Base-by-base conservation (phyloP, 169 alveolate species). In the Cryptosporidium viatorum region DNA sequence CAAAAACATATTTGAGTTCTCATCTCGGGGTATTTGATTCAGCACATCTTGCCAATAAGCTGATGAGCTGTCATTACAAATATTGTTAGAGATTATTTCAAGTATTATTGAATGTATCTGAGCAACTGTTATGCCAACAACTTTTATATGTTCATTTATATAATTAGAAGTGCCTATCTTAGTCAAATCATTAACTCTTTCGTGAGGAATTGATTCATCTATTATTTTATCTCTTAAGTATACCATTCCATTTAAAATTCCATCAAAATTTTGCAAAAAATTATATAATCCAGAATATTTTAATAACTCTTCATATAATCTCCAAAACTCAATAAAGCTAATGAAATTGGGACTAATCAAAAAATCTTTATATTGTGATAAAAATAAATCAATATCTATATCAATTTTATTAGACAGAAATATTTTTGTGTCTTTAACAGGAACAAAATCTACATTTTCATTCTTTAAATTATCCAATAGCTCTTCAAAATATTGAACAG, bases 21-120 rank as follows among this genome's bases (percentile, higher is more conserved):
- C 39, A 12, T 80, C 89, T n/a, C n/a, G 39, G 1, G 80, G 74
- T 80, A 80, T 62, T 39, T 80, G 89, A 21, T 33, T 80, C 35
- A 80, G 39, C 10, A 80, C 89, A 80, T 80, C 89, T 26, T 67
- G 41, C 89, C 89, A 80, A 41, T 80, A 80, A n/a, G 68, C 45
- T 62, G 89, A 62, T 62, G 89, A 60, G 58, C 39, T 58, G 3
- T 80, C 89, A 48, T 62, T 80, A 26, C 62, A 62, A 80, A 60
- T 62, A 39, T 58, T 26, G 6, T 80, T 67, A 35, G 89, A 80
- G 26, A 80, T 41, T 16, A 80, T 80, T 45, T 60, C 80, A 7
- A 60, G 68, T 16, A 80, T 80, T 37, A 80, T 80, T 14, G 48
- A 10, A 39, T 67, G 71, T 41, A 80, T 80, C 70, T 80, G 65